A percentile compares a stretch with the other conserved stretches of the same genome.
These are phyloP conservation scores for Penicillium sp. DNA, from an alignment of 2,329 filamentous ascomycete species.

Conservation along the genomic window DNA sequence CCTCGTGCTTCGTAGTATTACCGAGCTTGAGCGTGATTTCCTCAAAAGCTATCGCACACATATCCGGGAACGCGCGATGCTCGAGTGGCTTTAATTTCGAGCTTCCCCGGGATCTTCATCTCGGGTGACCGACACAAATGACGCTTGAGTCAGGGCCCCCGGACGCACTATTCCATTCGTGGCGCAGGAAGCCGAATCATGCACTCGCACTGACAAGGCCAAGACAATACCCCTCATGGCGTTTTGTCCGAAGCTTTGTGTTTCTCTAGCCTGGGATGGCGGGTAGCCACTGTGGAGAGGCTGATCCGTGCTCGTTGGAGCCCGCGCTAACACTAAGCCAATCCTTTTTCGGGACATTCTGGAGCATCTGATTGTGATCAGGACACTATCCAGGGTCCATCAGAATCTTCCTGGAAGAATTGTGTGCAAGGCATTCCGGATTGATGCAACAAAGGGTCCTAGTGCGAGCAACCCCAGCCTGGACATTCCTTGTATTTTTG, in stretches of 20 bases:
- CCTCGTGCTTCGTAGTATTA: not conserved
- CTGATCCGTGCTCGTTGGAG: not conserved
- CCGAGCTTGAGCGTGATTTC: not conserved
- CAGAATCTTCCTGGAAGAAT: not conserved
- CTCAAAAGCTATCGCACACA: not conserved
- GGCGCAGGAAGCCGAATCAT: not conserved
- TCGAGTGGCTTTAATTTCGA: not conserved
- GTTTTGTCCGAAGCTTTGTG: not conserved
- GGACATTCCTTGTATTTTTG: not conserved
- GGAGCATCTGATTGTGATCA: not conserved
- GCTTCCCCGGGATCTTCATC: not conserved
- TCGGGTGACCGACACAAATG: not conserved
- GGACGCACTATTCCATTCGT: not conserved
- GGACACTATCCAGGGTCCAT: not conserved
- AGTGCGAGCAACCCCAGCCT: not conserved
- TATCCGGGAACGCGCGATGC: not conserved
- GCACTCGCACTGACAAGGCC: not conserved
- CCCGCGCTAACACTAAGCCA: not conserved
- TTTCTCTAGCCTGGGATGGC: not conserved
- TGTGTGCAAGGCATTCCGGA: not conserved
- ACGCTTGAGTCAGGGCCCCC: not conserved
- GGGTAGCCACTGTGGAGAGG: not conserved
- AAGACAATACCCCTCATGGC: not conserved
- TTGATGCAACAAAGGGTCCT: not conserved
- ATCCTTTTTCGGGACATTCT: not conserved